A percentile compares a stretch with the other conserved stretches of the same genome.
Conservation (phyloP, 148 eudicot species). For the Tetragonia tetragonoides region DNA sequence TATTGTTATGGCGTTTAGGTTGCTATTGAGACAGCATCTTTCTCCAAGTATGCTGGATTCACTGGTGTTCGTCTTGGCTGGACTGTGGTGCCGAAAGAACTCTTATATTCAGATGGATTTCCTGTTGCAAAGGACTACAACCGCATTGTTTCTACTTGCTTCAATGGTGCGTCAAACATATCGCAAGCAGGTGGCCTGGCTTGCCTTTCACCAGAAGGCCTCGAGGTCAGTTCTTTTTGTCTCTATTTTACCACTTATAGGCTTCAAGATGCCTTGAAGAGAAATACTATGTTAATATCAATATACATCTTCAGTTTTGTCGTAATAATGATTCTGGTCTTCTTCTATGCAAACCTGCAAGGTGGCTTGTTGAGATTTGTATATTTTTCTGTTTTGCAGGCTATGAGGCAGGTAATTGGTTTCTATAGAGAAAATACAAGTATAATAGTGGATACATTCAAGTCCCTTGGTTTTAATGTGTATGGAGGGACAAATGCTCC, state of each 20-base stretch:
- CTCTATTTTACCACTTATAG: background rate
- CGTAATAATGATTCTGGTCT: no score
- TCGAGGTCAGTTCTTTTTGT: slow-evolving; percentile 49
- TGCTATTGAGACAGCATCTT: slow-evolving; percentile 85
- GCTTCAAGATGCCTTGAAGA: background rate
- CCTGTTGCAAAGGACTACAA: slow-evolving; percentile 88
- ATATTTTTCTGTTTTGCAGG: slow-evolving; percentile 42
- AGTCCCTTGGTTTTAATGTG: slow-evolving; percentile 81
- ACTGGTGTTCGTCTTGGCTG: slow-evolving; percentile 96
- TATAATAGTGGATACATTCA: slow-evolving; percentile 79
- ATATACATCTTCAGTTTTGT: no score
- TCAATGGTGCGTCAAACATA: slow-evolving; percentile 94
- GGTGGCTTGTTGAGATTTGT: background rate
- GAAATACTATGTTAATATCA: background rate
- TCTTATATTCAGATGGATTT: slow-evolving; percentile 76
- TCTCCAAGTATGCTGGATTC: slow-evolving; percentile 95
- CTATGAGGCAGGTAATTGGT: slow-evolving; percentile 78
- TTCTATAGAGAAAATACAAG: slow-evolving; percentile 86
- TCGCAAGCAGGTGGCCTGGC: slow-evolving; percentile 90
- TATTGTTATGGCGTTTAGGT: slow-evolving; percentile 40
- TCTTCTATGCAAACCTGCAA: background rate
- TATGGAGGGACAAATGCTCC: slow-evolving; percentile 94
- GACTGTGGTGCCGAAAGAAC: slow-evolving; percentile 84
- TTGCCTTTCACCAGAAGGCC: slow-evolving; percentile 80
- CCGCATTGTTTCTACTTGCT: slow-evolving; percentile 81